Evolutionary conservation across 495 filamentous ascomycete genomes (phyloP).

Genomic region (Apiosordaria backusii): DNA sequence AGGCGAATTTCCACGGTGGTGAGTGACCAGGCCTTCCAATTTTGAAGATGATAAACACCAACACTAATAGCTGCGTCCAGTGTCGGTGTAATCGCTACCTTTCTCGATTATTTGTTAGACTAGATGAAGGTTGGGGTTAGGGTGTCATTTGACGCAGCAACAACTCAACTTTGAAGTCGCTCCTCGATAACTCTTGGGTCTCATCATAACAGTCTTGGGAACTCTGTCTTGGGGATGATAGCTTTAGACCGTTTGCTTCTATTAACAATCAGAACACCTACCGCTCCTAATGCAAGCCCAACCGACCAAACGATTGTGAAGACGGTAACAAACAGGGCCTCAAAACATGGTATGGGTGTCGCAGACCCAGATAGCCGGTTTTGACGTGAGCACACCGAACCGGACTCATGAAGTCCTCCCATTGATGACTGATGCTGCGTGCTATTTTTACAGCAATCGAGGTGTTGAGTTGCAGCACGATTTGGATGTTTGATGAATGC

Average conservation of each 20-base stretch:
- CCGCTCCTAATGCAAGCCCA: slow-evolving; percentile 69
- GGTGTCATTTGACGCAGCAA: slow-evolving; percentile 66
- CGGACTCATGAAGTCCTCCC: no score
- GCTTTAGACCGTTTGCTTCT: slow-evolving; percentile 62
- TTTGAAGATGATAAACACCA: slow-evolving; percentile 71
- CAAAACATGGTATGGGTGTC: slow-evolving; percentile 66
- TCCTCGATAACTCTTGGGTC: slow-evolving; percentile 48
- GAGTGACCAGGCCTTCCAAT: slow-evolving; percentile 76
- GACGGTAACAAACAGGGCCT: slow-evolving; percentile 62
- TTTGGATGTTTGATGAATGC: slow-evolving; percentile 37
- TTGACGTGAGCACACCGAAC: slow-evolving; percentile 72
- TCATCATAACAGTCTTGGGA: background rate
- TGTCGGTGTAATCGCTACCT: slow-evolving; percentile 59
- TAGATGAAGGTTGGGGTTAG: slow-evolving; percentile 70
- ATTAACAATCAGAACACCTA: slow-evolving; percentile 63
- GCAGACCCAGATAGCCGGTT: slow-evolving; percentile 65
- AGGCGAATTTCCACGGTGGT: no score
- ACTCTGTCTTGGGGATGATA: slow-evolving; percentile 73
- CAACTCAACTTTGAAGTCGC: slow-evolving; percentile 69
- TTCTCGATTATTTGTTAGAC: slow-evolving; percentile 74
- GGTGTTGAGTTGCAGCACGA: slow-evolving; percentile 47
- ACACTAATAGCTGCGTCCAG: slow-evolving; percentile 53
- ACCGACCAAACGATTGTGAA: slow-evolving; percentile 61
- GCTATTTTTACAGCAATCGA: slow-evolving; percentile 40
- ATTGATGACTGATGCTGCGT: slow-evolving; percentile 18